A percentile compares a stretch with the other conserved stretches of the same genome.
Conservation (phyloP, 768 basidiomycete species). For the Phylloporus sp. region DNA sequence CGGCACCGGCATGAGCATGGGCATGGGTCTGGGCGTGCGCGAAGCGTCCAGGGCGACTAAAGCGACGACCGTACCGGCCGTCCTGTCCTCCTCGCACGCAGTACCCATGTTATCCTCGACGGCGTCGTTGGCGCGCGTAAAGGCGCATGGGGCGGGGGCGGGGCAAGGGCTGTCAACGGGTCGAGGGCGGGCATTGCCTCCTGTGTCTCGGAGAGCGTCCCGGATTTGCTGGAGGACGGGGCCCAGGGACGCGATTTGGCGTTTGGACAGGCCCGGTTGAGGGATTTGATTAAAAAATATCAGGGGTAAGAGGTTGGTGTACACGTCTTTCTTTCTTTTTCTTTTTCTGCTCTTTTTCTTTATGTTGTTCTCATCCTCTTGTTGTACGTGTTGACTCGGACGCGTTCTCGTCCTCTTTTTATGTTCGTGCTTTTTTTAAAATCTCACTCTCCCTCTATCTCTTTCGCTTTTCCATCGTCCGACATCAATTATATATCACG, state of each 20-base stretch:
- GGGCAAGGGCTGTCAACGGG: conserved; percentile 19
- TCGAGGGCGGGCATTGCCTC: conserved; percentile 23
- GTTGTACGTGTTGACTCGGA: not conserved
- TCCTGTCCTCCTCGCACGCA: conserved; percentile 68
- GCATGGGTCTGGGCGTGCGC: conserved; percentile 13
- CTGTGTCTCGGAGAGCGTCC: conserved; percentile 32
- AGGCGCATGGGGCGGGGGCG: conserved; percentile 13
- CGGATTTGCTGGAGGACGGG: conserved; percentile 16
- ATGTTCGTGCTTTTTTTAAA: not conserved
- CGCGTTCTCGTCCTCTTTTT: not conserved
- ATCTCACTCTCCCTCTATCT: not conserved
- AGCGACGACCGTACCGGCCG: conserved; percentile 61
- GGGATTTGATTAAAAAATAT: conserved; percentile 80
- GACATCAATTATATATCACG: conserved; percentile 1
- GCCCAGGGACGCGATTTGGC: conserved; percentile 49
- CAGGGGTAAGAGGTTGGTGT: conserved; percentile 37
- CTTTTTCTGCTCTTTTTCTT: not conserved
- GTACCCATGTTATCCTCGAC: conserved; percentile 69
- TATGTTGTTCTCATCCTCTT: not conserved
- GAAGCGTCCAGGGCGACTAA: conserved; percentile 41
- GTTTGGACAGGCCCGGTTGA: conserved; percentile 71
- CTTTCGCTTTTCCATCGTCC: not conserved
- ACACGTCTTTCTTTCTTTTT: not conserved
- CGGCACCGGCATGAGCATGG: too few species aligned
- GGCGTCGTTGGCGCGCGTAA: conserved; percentile 63